A percentile compares a stretch with the other conserved stretches of the same genome.
These are phyloP conservation scores for Alnus glutinosa DNA, from an alignment of 306 rosid genomes.

Conservation along the genomic window DNA sequence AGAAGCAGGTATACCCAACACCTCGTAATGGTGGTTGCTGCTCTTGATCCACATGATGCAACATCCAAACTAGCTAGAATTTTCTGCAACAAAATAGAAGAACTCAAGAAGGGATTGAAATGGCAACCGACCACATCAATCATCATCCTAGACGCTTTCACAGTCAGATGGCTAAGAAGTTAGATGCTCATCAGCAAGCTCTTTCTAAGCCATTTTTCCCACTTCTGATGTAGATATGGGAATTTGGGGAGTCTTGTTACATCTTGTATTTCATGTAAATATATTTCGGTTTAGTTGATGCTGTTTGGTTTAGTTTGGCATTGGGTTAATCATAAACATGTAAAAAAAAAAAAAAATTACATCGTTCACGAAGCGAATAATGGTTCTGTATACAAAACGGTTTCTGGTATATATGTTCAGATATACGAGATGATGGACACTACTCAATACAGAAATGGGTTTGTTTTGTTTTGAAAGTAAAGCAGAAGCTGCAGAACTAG, in stretches of 20 bases:
- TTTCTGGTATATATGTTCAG: not conserved
- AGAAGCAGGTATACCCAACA: constrained; percentile 36
- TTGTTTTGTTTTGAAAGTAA: not conserved
- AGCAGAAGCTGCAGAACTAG: not conserved
- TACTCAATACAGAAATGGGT: not conserved
- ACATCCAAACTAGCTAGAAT: not conserved
- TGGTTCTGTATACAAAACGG: not conserved
- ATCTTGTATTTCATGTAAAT: constrained; percentile 33
- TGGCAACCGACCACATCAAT: not conserved
- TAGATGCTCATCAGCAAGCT: not conserved
- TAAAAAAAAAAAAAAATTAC: not conserved
- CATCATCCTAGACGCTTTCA: constrained; percentile 2
- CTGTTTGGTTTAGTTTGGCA: not conserved
- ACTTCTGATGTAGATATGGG: constrained; percentile 8
- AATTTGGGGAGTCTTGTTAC: not conserved
- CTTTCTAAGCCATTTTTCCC: not conserved
- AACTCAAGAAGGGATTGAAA: constrained; percentile 15
- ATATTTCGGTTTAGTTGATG: not conserved
- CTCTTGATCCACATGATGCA: constrained; percentile 32
- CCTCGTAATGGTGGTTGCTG: constrained; percentile 54
- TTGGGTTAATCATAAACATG: not conserved
- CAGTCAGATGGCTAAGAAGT: constrained; percentile 25
- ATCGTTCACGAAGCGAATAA: not conserved
- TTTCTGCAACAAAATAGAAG: constrained; percentile 10
- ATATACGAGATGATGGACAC: constrained; percentile 8